Conservation (phyloP, 2,329 filamentous ascomycete species). For the Fusarium sp. region DNA sequence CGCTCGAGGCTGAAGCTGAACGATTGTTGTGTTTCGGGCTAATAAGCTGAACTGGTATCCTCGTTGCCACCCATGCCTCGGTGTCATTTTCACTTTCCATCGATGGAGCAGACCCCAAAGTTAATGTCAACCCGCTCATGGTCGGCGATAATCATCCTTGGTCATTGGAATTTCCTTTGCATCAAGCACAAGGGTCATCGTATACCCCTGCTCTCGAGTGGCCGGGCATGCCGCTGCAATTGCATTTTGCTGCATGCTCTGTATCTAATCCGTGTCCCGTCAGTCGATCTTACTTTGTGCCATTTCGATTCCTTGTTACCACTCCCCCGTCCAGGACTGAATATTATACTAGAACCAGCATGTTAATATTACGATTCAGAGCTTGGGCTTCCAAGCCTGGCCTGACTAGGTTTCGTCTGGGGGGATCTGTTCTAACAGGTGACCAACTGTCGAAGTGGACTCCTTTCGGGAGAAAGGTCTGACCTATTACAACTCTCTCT, state of each 20-base stretch:
- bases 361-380: constrained; percentile 30
- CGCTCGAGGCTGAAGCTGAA: constrained; percentile 36
- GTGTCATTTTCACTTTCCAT: constrained; percentile 23
- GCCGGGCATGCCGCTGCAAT: constrained; percentile 37
- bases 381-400: constrained; percentile 13
- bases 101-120: constrained; percentile 6
- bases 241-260: constrained; percentile 18
- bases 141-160: constrained; percentile 28
- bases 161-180: constrained; percentile 23
- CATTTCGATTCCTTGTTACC: constrained; percentile 14
- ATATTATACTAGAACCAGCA: constrained; percentile 26
- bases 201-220: constrained; percentile 32
- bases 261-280: constrained; percentile 38
- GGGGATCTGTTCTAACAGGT: constrained; percentile 42
- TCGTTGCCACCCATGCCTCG: constrained; percentile 17
- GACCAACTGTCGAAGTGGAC: constrained; percentile 38
- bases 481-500: constrained; percentile 27
- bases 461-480: constrained; percentile 33
- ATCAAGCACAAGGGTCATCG: constrained; percentile 21
- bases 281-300: constrained; percentile 40
- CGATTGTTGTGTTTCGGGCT: constrained; percentile 23
- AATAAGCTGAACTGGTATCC: constrained; percentile 30
- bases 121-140: constrained; percentile 23
- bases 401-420: constrained; percentile 35
- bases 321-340: constrained; percentile 18